Percentiles rank a stretch among this genome's conserved stretches.
Conservation (phyloP, 768 basidiomycete species). For the Cantharellus cinnabarinus region DNA sequence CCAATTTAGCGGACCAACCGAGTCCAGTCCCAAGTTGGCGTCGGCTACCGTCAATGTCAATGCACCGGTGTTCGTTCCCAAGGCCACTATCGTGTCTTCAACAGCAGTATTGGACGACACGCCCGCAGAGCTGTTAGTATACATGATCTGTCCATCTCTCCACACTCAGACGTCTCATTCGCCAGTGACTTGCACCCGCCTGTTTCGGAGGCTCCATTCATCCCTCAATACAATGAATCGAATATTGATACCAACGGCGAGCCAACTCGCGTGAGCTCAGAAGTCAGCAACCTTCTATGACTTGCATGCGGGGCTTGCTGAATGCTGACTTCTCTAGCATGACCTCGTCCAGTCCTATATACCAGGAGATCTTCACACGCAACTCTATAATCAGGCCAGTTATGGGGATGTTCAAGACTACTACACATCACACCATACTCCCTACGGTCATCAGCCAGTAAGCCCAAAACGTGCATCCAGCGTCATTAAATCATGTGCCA, state of each 20-base stretch:
- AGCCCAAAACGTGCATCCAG: constrained; percentile 9
- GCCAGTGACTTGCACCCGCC: too few species aligned
- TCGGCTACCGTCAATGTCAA: constrained; percentile 25
- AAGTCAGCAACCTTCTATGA: too few species aligned
- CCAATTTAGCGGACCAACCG: too few species aligned
- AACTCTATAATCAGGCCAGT: constrained; percentile 12
- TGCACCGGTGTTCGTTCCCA: constrained; percentile 72
- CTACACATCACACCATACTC: constrained; percentile 8
- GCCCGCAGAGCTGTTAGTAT: background rate
- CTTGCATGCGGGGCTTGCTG: too few species aligned
- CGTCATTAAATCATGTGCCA: background rate
- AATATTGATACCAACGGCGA: too few species aligned
- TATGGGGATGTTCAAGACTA: constrained; percentile 5
- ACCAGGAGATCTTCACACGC: constrained; percentile 8
- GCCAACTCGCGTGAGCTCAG: too few species aligned
- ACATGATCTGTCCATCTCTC: too few species aligned
- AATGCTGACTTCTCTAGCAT: background rate
- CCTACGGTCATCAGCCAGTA: constrained; percentile 41
- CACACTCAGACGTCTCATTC: too few species aligned
- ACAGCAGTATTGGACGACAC: background rate
- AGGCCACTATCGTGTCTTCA: constrained; percentile 17
- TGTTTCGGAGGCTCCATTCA: too few species aligned
- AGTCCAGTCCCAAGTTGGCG: background rate
- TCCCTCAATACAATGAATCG: too few species aligned
- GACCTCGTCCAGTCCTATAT: background rate